Base-by-base conservation (phyloP, 331 rosid genomes). In the Pyracantha coccinea region DNA sequence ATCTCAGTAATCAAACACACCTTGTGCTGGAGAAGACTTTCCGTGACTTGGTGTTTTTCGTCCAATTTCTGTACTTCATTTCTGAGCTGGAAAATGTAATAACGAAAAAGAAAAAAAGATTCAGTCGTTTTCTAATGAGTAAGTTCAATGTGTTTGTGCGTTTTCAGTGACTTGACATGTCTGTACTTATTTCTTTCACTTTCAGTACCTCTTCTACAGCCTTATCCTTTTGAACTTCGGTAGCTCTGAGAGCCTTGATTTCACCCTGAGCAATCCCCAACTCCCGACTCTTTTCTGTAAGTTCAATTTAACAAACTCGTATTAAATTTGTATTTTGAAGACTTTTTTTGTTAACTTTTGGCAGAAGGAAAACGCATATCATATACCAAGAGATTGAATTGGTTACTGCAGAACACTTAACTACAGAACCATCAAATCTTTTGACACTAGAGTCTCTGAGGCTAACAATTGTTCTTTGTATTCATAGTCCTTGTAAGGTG, bases 141-240 rank as follows among this genome's bases (percentile, higher is more conserved):
- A 20, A 20, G 29, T 70, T 53, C 25, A 25, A 29, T 63, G 16
- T 44, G 50, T 11, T 12, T 44, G 50, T 44, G 50, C 16, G 50
- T 44, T 44, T 44, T 44, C 50, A 13, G 16, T 44, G 50, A 44
- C 50, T 44, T 12, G 16, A 44, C 50, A 44, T 44, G 50, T 53
- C 35, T 59, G 69, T 31, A 60, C 24, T 68, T 66, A 25, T 16
- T 28, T 75, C 11, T 55, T 53, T 63, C 21, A 6, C 10, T 53
- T 53, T 7, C 23, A 66, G 16, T 88, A 94, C 99, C 97, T 89
- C 93, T 75, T 89, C 92, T 38, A 87, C 82, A 72, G 92, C 97
- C 90, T 92, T 92, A 65, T 92, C 93, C 75, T 90, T 95, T 9
- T 83, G 87, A 77, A 86, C 86, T 83, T 89, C 93, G 54, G 87